Evolutionary conservation across 768 basidiomycete species (phyloP).

Genomic region (Agaricus blazei): DNA sequence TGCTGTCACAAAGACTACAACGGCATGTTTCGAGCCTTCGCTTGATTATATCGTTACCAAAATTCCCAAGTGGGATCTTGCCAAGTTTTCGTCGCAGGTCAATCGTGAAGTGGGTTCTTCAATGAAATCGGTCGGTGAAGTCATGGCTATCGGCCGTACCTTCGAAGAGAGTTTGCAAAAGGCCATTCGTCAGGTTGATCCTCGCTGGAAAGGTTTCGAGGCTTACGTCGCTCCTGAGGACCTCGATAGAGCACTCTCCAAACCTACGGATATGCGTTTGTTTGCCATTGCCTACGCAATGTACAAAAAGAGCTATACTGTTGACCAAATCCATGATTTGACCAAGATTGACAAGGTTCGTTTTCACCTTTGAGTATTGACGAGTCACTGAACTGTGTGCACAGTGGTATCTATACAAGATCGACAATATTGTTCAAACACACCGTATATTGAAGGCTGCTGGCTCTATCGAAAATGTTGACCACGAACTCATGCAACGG

Average conservation of each 20-base stretch:
- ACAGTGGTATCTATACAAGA: conserved; percentile 98
- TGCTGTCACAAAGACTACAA: conserved; percentile 98
- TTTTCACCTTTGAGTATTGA: background rate
- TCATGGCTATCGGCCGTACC: conserved; percentile 99
- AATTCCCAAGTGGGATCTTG: conserved; percentile 99
- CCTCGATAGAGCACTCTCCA: conserved; percentile 69
- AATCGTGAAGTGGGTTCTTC: conserved; percentile 93
- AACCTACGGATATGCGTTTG: conserved; percentile 92
- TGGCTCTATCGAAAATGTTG: conserved; percentile 63
- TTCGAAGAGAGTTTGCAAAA: conserved; percentile 99
- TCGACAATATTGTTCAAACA: conserved; percentile 96
- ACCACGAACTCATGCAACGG: conserved; percentile 71
- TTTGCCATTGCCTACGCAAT: conserved; percentile 98
- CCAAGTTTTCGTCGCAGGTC: conserved; percentile 93
- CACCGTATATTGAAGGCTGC: conserved; percentile 69
- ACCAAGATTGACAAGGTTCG: conserved; percentile 96
- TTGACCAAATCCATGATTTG: conserved; percentile 85
- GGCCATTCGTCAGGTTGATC: conserved; percentile 96
- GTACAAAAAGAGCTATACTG: conserved; percentile 88
- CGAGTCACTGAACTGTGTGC: background rate
- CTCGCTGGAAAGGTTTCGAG: conserved; percentile 95
- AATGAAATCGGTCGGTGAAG: conserved; percentile 99
- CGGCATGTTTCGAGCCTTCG: conserved; percentile 98
- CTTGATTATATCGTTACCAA: conserved; percentile 99
- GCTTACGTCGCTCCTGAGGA: conserved; percentile 88